Evolutionary conservation across 768 basidiomycete genomes (phyloP).

Genomic region (Auricularia cornea): DNA sequence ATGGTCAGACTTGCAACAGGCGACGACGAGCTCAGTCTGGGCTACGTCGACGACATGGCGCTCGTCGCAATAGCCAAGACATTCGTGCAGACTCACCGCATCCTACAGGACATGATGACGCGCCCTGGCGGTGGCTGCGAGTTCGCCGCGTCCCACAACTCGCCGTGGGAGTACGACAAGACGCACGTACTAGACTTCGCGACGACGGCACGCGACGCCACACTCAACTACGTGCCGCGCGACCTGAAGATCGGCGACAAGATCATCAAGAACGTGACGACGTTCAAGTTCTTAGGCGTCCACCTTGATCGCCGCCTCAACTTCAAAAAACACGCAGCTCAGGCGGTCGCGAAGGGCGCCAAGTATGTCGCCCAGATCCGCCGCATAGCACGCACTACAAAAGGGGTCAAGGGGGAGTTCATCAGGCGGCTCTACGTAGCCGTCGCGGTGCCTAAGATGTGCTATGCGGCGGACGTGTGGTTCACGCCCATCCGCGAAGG

Average conservation of each 20-base stretch:
- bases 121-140: neutral
- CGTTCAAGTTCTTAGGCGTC: neutral
- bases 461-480: slow-evolving; percentile 12
- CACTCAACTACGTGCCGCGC: no score
- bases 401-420: neutral
- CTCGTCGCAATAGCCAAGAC: no score
- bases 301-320: neutral
- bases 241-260: neutral
- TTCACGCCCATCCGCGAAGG: no score
- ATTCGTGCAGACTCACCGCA: no score
- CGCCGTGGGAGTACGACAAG: neutral
- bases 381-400: neutral
- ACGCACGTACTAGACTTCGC: neutral
- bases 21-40: neutral
- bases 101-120: no score
- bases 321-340: neutral
- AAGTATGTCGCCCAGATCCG: neutral
- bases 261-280: no score
- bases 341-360: neutral
- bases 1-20: slow-evolving; percentile 13
- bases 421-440: neutral
- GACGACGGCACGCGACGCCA: neutral
- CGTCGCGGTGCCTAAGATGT: neutral
- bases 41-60: no score
- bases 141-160: neutral